Percentiles rank a stretch among this genome's conserved stretches.
Evolutionary conservation across 129 eudicot species (phyloP).

Genomic region (Escallonia herrerae): DNA sequence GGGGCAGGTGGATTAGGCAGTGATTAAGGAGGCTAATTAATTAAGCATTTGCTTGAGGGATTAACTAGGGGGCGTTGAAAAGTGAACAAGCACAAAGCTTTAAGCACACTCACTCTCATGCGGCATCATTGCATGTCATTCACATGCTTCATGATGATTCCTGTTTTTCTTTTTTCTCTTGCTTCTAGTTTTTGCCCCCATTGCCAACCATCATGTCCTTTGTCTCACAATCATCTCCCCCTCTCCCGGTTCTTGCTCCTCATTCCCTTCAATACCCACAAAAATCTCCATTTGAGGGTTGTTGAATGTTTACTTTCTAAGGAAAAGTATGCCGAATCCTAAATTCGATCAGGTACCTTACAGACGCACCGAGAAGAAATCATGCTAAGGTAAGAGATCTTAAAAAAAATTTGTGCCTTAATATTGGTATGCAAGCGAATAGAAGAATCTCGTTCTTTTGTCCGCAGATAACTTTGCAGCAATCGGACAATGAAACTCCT

Average conservation of each 20-base stretch:
- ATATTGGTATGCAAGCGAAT: too few relatives aligned
- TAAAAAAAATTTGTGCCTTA: too few relatives aligned
- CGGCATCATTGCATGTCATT: slow-evolving; percentile 7
- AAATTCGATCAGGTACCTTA: background rate
- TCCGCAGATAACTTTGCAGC: too few relatives aligned
- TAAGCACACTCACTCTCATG: background rate
- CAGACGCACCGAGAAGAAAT: background rate
- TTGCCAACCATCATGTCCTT: slow-evolving; percentile 8
- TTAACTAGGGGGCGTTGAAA: background rate
- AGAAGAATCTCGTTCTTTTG: too few relatives aligned
- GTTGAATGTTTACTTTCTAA: background rate
- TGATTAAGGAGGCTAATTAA: too few relatives aligned
- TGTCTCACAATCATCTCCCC: background rate
- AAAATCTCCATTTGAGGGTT: too few relatives aligned
- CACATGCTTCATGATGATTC: slow-evolving; percentile 16
- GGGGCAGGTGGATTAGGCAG: too few relatives aligned
- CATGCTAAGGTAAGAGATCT: background rate
- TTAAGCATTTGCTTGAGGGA: too few relatives aligned
- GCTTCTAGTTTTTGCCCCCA: background rate
- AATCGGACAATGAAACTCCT: too few relatives aligned
- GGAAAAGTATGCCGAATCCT: background rate
- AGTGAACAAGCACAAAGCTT: background rate
- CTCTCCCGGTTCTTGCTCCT: background rate
- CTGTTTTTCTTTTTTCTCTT: background rate
- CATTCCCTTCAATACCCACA: too few relatives aligned